These are phyloP conservation scores for Penicillium freii DNA, from an alignment of 2,329 filamentous ascomycete species.

Conservation along the genomic window DNA sequence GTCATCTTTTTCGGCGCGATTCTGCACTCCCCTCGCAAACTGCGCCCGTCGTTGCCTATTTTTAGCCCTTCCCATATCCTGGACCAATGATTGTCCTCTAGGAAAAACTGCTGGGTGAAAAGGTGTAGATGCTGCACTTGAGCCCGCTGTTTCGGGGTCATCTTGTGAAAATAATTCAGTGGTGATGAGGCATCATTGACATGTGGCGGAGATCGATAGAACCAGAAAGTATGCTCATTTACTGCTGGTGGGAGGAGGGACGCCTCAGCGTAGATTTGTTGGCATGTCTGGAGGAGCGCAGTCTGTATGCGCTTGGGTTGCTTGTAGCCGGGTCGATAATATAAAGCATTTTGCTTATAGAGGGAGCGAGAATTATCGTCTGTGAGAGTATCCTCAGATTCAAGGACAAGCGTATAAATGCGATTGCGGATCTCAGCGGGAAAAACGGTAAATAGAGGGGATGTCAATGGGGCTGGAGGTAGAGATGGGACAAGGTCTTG, in stretches of 20 bases:
- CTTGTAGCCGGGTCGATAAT: slow-evolving; percentile 34
- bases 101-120: slow-evolving; percentile 29
- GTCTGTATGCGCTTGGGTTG: slow-evolving; percentile 30
- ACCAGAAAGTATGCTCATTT: slow-evolving; percentile 33
- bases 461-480: slow-evolving; percentile 1
- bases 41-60: neutral
- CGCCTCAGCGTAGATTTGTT: slow-evolving; percentile 40
- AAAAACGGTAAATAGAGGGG: neutral
- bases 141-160: slow-evolving; percentile 22
- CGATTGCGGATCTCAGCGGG: slow-evolving; percentile 2
- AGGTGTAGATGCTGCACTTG: slow-evolving; percentile 24
- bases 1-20: slow-evolving; percentile 20
- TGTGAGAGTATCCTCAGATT: neutral
- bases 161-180: slow-evolving; percentile 16
- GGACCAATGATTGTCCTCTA: slow-evolving; percentile 7
- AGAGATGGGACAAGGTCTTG: slow-evolving; percentile 1
- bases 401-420: neutral
- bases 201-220: slow-evolving; percentile 23
- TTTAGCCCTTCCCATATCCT: neutral
- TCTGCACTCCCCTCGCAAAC: slow-evolving; percentile 15
- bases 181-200: slow-evolving; percentile 11
- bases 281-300: slow-evolving; percentile 39
- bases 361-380: neutral
- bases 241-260: slow-evolving; percentile 33
- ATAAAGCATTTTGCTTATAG: slow-evolving; percentile 24